Evolutionary conservation across 1,284 basidiomycete genomes (phyloP), one percentile per base, ranked within the genome.

Genomic region (Apiotrichum akiyoshidainum): DNA sequence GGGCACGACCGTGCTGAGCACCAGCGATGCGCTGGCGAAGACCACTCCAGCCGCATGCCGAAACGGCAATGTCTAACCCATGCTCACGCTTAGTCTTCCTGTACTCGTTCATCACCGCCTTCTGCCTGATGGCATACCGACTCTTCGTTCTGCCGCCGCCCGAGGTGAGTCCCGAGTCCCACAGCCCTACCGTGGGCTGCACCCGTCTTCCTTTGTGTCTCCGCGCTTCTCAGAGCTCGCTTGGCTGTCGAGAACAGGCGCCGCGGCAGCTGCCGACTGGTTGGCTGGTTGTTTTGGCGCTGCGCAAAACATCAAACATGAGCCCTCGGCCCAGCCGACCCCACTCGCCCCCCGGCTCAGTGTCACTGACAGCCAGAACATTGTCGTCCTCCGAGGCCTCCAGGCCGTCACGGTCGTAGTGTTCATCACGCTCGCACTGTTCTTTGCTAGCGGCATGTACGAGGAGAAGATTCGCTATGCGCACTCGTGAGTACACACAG

Each of bases 371-470:
- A 34, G 21, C 46, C 54, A 72, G 68, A 67, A 59, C 46, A 56
- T 64, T 12, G 56, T 71, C 49, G 40, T 57, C 13, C 49, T 74
- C 19, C 63, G 74, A 26, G 69, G 67, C 0, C 56, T 75, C 16
- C 87, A 85, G 46, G 90, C 88, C 3, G 77, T 91, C 49, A 80
- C 93, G 14, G 88, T 92, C 60, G 89, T 95, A 46, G 85, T 87
- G 31, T 84, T 90, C 58, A 94, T 92, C 13, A 96, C 92, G 1
- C 84, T 98, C 10, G 85, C 90, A 35, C 83, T 99, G 41, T 98
- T 99, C 83, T 98, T 98, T 73, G 92, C 92, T 2, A 94, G 89
- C 67, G 95, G 95, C 10, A 89, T 96, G 85, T 98, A 98, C 71
- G 84, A 88, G 10, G 94, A 98, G 77, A 93, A 95, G 80, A 96